Evolutionary conservation across 441 rosid genomes (phyloP).

Genomic region (Mallotus japonicus): DNA sequence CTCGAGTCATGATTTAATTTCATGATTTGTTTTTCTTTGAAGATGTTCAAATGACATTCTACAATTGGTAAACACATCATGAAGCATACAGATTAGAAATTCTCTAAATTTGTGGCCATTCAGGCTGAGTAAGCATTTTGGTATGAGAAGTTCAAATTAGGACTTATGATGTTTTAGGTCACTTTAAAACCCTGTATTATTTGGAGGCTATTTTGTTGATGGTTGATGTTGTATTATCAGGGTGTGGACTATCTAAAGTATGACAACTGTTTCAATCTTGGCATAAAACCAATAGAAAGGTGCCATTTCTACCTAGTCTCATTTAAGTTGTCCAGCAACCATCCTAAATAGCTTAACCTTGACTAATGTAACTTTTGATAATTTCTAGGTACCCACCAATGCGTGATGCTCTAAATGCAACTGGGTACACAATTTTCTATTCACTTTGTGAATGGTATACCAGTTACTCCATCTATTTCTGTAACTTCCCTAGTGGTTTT

Average conservation of each 20-base stretch:
- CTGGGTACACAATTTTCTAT: constrained; percentile 70
- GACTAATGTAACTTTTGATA: constrained; percentile 17
- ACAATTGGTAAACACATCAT: neutral
- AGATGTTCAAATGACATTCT: constrained; percentile 3
- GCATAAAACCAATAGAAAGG: constrained; percentile 72
- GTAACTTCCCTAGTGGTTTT: neutral
- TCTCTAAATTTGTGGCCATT: neutral
- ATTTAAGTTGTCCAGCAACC: constrained; percentile 12
- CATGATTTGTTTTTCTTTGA: neutral
- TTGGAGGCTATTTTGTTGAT: neutral
- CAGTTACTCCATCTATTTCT: constrained; percentile 14
- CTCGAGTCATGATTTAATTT: neutral
- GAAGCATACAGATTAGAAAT: neutral
- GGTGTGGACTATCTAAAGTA: constrained; percentile 94
- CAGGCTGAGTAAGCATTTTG: neutral
- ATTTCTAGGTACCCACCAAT: constrained; percentile 85
- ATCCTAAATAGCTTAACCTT: constrained; percentile 16
- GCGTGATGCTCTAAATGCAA: constrained; percentile 78
- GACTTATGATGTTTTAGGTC: neutral
- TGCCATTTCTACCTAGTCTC: constrained; percentile 31
- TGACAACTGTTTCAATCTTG: constrained; percentile 92
- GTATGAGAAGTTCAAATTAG: neutral
- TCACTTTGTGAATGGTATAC: constrained; percentile 93
- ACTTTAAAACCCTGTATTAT: neutral
- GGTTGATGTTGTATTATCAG: constrained; percentile 38